These are phyloP conservation scores for Thermothielavioides terrestris DNA, from an alignment of 495 filamentous ascomycete species.

Conservation along the genomic window DNA sequence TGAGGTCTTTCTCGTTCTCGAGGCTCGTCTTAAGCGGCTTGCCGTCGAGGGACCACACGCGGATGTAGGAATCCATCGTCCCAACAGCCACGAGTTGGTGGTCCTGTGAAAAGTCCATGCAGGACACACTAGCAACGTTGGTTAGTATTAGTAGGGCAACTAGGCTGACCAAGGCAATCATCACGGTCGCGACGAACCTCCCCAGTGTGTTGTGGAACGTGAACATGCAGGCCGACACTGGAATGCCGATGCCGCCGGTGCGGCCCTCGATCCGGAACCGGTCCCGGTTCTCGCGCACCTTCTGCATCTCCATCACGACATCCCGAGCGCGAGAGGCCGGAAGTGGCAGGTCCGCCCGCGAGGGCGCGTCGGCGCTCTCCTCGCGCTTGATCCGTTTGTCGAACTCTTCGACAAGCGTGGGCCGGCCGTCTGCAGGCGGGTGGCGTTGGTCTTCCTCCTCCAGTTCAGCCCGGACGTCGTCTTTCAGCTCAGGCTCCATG, in stretches of 20 bases:
- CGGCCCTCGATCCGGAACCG: conserved; percentile 73
- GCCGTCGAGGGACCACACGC: conserved; percentile 83
- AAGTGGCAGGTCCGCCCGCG: conserved; percentile 66
- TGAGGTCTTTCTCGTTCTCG: conserved; percentile 30
- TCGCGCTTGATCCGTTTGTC: conserved; percentile 83
- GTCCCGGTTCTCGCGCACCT: conserved; percentile 89
- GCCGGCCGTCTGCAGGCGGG: conserved; percentile 56
- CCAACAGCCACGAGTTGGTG: conserved; percentile 75
- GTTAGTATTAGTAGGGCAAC: conserved; percentile 1
- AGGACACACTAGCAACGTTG: conserved; percentile 57
- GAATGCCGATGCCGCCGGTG: conserved; percentile 70
- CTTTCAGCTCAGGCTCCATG: conserved; percentile 66
- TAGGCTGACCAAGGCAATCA: neutral
- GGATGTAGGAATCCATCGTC: conserved; percentile 87
- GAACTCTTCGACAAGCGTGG: conserved; percentile 64
- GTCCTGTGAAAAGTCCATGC: conserved; percentile 88
- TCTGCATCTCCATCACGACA: conserved; percentile 86
- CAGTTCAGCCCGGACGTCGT: conserved; percentile 75
- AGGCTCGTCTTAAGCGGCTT: conserved; percentile 49
- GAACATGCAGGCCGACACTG: conserved; percentile 84
- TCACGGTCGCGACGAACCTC: conserved; percentile 46
- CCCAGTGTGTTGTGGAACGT: conserved; percentile 95
- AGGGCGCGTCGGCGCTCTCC: conserved; percentile 73
- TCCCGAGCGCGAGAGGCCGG: conserved; percentile 81
- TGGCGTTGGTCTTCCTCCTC: conserved; percentile 67